Evolutionary conservation across 2,329 filamentous ascomycete genomes (phyloP).

Genomic region (Cytospora piceae): DNA sequence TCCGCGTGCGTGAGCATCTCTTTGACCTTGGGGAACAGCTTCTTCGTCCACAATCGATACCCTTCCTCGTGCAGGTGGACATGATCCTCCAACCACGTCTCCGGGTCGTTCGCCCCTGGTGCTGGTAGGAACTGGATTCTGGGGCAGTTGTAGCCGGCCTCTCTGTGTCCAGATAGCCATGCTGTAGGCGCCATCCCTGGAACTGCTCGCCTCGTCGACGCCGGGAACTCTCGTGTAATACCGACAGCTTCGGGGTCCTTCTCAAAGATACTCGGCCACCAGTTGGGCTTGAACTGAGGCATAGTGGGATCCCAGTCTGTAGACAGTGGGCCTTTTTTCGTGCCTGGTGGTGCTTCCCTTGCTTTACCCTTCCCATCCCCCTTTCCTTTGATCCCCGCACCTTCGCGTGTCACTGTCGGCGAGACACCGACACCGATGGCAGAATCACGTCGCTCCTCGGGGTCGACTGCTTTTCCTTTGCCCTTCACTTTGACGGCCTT

Average conservation of each 20-base stretch:
- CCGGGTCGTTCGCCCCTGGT: constrained; percentile 4
- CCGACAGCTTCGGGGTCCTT: neutral
- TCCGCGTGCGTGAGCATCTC: constrained; percentile 13
- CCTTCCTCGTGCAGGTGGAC: constrained; percentile 34
- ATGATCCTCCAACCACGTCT: constrained; percentile 31
- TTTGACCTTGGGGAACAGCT: constrained; percentile 11
- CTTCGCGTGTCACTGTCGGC: neutral
- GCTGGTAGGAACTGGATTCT: constrained; percentile 19
- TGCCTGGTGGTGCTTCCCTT: neutral
- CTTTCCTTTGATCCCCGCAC: neutral
- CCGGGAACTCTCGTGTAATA: neutral
- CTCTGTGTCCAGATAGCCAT: neutral
- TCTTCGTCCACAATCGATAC: constrained; percentile 32
- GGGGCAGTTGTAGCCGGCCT: neutral
- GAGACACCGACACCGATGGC: neutral
- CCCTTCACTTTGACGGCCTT: neutral
- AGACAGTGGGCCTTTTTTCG: neutral
- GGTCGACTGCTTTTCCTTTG: neutral
- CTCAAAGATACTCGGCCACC: neutral
- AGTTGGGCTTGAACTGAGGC: constrained; percentile 1
- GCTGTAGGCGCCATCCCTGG: neutral
- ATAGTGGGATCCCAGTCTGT: constrained; percentile 1
- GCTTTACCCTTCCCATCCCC: neutral
- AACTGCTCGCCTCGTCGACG: neutral
- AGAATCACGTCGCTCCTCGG: constrained; percentile 11